These are phyloP conservation scores for Thermochaetoides dissita DNA, from an alignment of 2,329 filamentous ascomycete species.

Conservation along the genomic window DNA sequence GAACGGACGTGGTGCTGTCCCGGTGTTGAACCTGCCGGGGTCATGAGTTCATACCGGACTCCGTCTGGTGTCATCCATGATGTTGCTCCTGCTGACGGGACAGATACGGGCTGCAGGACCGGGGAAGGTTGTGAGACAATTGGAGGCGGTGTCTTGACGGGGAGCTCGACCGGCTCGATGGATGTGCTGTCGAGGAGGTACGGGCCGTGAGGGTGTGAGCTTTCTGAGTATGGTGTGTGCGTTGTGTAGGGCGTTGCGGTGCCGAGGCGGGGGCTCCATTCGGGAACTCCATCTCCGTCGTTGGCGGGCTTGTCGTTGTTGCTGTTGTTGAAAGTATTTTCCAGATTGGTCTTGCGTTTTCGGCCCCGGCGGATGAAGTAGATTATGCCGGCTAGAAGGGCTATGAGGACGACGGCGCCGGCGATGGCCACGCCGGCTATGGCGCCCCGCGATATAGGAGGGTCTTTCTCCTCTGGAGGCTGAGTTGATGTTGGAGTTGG, in stretches of 20 bases:
- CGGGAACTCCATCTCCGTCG: background rate
- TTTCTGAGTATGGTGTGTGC: slow-evolving; percentile 1
- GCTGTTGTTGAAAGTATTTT: background rate
- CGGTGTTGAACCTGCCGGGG: background rate
- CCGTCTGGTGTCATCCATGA: slow-evolving; percentile 6
- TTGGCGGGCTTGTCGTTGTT: background rate
- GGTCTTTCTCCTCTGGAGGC: slow-evolving; percentile 1
- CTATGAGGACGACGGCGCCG: slow-evolving; percentile 19
- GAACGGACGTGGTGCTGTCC: too few relatives aligned
- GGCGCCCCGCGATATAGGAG: slow-evolving; percentile 23
- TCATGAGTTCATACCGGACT: slow-evolving; percentile 8
- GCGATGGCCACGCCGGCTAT: slow-evolving; percentile 32
- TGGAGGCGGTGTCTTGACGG: background rate
- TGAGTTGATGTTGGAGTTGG: slow-evolving; percentile 9
- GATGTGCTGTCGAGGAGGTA: background rate
- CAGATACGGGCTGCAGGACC: too few relatives aligned
- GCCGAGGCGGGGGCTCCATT: background rate
- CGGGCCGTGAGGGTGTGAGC: background rate
- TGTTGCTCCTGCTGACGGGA: background rate
- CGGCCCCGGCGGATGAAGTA: slow-evolving; percentile 19
- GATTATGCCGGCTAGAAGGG: slow-evolving; percentile 17
- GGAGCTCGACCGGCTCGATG: slow-evolving; percentile 3
- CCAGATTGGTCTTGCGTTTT: background rate
- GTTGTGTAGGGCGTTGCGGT: slow-evolving; percentile 1
- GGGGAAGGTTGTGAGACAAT: too few relatives aligned